These are phyloP conservation scores for Botryosphaeria agaves DNA, from an alignment of 2,329 filamentous ascomycete species.

Conservation along the genomic window DNA sequence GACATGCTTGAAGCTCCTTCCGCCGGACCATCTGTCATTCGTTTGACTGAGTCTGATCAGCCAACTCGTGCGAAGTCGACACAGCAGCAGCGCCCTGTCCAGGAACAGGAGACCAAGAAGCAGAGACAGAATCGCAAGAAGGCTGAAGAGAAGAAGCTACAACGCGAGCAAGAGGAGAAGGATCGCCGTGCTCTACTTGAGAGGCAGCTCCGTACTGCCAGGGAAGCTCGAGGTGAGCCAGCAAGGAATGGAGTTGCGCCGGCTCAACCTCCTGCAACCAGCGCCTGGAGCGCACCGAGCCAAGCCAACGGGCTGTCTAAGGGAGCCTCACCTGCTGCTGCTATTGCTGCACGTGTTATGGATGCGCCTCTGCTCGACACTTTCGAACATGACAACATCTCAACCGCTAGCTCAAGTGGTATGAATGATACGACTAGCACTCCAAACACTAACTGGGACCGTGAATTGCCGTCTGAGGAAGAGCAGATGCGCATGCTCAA, in stretches of 20 bases:
- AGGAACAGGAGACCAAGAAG: slow-evolving; percentile 76
- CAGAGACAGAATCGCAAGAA: slow-evolving; percentile 86
- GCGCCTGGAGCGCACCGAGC: slow-evolving; percentile 32
- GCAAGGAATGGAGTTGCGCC: slow-evolving; percentile 57
- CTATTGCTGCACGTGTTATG: slow-evolving; percentile 7
- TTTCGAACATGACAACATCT: slow-evolving; percentile 26
- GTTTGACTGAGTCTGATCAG: slow-evolving; percentile 52
- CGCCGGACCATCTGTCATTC: slow-evolving; percentile 55
- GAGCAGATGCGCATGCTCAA: slow-evolving; percentile 39
- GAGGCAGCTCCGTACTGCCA: slow-evolving; percentile 65
- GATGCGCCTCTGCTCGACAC: slow-evolving; percentile 29
- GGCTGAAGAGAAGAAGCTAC: slow-evolving; percentile 60
- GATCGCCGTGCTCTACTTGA: slow-evolving; percentile 61
- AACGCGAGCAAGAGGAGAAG: slow-evolving; percentile 61
- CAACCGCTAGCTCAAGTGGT: slow-evolving; percentile 21
- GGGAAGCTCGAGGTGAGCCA: slow-evolving; percentile 65
- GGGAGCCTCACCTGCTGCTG: background rate
- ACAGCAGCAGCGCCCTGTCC: slow-evolving; percentile 41
- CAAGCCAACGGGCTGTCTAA: background rate
- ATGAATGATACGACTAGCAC: slow-evolving; percentile 22
- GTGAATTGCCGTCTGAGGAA: slow-evolving; percentile 38
- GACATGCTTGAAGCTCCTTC: slow-evolving; percentile 76
- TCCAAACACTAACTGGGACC: slow-evolving; percentile 22
- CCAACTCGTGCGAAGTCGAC: slow-evolving; percentile 34
- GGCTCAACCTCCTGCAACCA: slow-evolving; percentile 28